Evolutionary conservation across 2,329 filamentous ascomycete species (phyloP), one percentile per base, ranked within the genome.

Genomic region (Rhynchosporium agropyri): DNA sequence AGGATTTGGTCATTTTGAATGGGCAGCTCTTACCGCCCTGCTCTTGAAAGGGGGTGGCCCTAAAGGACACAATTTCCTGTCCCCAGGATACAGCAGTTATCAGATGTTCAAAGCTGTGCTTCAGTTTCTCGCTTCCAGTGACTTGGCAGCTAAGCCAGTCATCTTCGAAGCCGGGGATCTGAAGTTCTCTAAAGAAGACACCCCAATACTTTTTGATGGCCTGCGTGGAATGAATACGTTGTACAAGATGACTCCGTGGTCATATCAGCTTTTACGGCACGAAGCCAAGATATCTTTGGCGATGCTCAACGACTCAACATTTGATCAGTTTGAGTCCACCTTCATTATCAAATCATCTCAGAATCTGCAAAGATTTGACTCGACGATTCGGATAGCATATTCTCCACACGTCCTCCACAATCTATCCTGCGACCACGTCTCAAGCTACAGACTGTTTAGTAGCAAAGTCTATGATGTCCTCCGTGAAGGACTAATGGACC

Each of bases 1-100:
- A 50, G 95, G 95, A 0, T 97, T 99, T 74, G 95, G 95, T 3
- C 87, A 91, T 68, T 96, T 97, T 68, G 95, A 99, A 74, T 98
- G 92, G 91, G 84, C 90, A 0, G 79, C 86, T n/a, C 79, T 95
- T 55, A 84, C 93, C 73, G 91, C 93, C 38, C 80, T 97, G 13
- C 79, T 98, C 2, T 80, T 98, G 48, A 87, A 92, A 74, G 86
- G 85, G n/a, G 91, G 91, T 31, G 89, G 88, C 6, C 83, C 85
- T 6, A 88, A 88, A 64, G 89, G 90, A 1, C 84, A 87, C 67
- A 83, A 89, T 1, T 78, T 91, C 5, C 81, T 98, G 15, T 92
- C 92, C 5, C 81, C 85, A 4, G 91, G 91, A 7, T 89, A 97
- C 71, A 97, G 90, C 78, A 90, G 89, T 76, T 95, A 94, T 29